phyloP scores from a whole-genome alignment of 306 rosid genomes.

The Neltuma alba region DNA sequence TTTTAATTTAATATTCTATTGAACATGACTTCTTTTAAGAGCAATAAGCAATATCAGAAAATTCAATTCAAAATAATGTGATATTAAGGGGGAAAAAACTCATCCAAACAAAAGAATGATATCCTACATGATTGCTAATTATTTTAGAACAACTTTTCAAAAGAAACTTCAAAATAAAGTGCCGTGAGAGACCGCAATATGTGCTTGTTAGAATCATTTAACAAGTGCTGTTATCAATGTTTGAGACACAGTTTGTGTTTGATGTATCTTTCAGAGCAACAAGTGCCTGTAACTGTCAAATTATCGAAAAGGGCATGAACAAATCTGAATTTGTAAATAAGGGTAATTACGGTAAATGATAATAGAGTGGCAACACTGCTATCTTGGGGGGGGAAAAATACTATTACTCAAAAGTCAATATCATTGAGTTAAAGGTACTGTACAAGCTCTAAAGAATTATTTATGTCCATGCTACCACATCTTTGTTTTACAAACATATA shows the following conservation, averaged over 20 bases:
- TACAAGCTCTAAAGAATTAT: background rate
- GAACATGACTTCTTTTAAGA: background rate
- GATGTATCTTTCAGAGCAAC: background rate
- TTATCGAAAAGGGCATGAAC: background rate
- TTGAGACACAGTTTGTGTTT: background rate
- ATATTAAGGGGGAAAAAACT: background rate
- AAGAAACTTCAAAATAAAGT: background rate
- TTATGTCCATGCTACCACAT: background rate
- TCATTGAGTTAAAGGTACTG: background rate
- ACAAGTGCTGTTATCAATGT: background rate
- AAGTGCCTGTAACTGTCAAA: background rate
- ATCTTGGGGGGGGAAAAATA: background rate
- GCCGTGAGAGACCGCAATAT: background rate
- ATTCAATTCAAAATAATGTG: background rate
- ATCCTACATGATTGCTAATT: background rate
- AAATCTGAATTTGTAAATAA: background rate
- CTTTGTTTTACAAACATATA: background rate
- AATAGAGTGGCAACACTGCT: background rate
- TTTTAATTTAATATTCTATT: background rate
- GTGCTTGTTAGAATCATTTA: background rate
- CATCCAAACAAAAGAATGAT: background rate
- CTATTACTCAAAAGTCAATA: background rate
- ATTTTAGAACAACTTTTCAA: background rate
- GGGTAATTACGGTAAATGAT: background rate
- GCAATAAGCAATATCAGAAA: background rate